Evolutionary conservation across 192 early-diverging fungal species (phyloP).

Genomic region (Coemansia sp.): DNA sequence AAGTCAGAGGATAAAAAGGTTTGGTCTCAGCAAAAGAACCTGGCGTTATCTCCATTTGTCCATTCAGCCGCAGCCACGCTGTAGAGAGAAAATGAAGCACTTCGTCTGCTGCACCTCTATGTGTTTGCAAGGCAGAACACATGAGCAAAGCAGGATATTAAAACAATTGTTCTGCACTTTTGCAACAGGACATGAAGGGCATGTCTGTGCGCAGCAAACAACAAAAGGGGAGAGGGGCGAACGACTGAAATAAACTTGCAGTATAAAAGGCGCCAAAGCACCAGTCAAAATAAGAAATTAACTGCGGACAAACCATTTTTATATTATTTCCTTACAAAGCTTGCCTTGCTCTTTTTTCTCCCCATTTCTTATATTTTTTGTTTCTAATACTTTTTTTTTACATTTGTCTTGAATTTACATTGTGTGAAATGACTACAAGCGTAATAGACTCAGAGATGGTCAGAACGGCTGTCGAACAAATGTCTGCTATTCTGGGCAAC

Average conservation of each 20-base stretch:
- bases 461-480: conserved; percentile 25
- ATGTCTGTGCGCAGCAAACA: conserved; percentile 6
- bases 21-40: too few relatives aligned
- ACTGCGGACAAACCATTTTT: conserved; percentile 1
- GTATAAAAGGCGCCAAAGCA: too few relatives aligned
- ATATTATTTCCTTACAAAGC: neutral
- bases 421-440: conserved; percentile 9
- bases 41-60: too few relatives aligned
- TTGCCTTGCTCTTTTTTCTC: neutral
- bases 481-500: conserved; percentile 29
- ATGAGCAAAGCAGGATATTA: neutral
- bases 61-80: too few relatives aligned
- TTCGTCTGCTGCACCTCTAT: too few relatives aligned
- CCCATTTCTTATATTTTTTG: conserved; percentile 4
- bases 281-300: neutral
- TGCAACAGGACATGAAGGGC: neutral
- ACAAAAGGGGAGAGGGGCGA: neutral
- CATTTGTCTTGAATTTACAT: conserved; percentile 1
- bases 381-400: neutral
- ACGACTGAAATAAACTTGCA: neutral
- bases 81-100: too few relatives aligned
- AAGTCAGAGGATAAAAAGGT: too few relatives aligned
- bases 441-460: conserved; percentile 24
- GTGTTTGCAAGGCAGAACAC: too few relatives aligned
- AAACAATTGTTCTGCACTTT: neutral